Evolutionary conservation across 225 moss, liverwort and hornwort species (phyloP).

Genomic region (Rhytidiadelphus loreus): DNA sequence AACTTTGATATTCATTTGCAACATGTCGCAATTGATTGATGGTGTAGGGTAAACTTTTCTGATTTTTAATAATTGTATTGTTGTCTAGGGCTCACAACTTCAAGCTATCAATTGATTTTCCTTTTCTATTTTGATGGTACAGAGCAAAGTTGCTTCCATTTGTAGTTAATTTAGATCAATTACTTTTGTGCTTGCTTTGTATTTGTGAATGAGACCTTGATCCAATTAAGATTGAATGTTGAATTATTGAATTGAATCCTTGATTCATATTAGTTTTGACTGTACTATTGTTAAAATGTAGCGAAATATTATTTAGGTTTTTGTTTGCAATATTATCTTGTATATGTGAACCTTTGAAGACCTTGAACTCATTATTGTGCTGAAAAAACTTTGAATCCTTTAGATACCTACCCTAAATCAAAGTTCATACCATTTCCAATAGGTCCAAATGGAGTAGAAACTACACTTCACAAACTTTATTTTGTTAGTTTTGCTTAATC

Average conservation of each 20-base stretch:
- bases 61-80: background rate
- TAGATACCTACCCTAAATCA: background rate
- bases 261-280: background rate
- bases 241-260: background rate
- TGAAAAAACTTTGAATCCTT: background rate
- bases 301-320: background rate
- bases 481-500: accelerated
- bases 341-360: background rate
- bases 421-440: background rate
- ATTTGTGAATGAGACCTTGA: background rate
- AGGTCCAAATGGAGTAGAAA: background rate
- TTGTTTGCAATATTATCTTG: background rate
- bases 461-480: background rate
- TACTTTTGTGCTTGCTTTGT: accelerated
- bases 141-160: background rate
- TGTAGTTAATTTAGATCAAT: background rate
- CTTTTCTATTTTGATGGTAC: background rate
- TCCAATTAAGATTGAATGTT: background rate
- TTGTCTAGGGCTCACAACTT: accelerated
- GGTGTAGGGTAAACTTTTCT: background rate
- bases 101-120: background rate
- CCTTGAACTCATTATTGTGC: too few species aligned
- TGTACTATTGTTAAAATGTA: background rate
- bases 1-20: background rate
- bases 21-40: background rate